Conservation (phyloP, 495 filamentous ascomycete species). For the Neohortaea acidophila region DNA sequence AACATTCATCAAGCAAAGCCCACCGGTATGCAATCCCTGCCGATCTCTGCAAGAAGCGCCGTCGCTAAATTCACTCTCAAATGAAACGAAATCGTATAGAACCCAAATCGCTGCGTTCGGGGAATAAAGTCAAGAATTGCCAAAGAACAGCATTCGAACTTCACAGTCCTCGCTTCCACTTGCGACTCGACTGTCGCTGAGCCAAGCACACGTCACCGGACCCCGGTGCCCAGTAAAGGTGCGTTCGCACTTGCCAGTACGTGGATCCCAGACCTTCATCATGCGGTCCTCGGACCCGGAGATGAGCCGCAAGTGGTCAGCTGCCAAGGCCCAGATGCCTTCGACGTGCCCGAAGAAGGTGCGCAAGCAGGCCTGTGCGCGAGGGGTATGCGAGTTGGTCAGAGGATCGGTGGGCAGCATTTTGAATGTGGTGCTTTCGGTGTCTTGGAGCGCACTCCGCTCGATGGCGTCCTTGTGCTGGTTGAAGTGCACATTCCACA, state of each 20-base stretch:
- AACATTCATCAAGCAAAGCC: too few relatives aligned
- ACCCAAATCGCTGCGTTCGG: too few relatives aligned
- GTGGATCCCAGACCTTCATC: constrained; percentile 92
- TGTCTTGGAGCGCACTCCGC: background rate
- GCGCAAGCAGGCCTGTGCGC: constrained; percentile 60
- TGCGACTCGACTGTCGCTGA: constrained; percentile 74
- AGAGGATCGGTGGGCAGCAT: constrained; percentile 15
- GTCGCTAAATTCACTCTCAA: too few relatives aligned
- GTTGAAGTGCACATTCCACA: constrained; percentile 81
- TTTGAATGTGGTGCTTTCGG: background rate
- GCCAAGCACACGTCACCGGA: constrained; percentile 80
- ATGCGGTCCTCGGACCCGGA: constrained; percentile 83
- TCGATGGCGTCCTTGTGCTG: constrained; percentile 39
- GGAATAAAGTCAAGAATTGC: too few relatives aligned
- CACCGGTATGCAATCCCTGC: too few relatives aligned
- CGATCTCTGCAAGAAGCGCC: too few relatives aligned
- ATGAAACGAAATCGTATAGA: too few relatives aligned
- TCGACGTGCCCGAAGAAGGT: constrained; percentile 95
- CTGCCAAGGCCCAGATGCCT: constrained; percentile 87
- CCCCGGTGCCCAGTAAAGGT: constrained; percentile 81
- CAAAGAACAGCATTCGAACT: constrained; percentile 48
- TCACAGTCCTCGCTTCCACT: constrained; percentile 89
- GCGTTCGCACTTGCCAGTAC: constrained; percentile 76
- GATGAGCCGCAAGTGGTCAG: constrained; percentile 77
- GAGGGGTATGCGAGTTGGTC: constrained; percentile 16